Evolutionary conservation across 176 grass and related monocot genomes (phyloP).

Genomic region (Carex scoparia): DNA sequence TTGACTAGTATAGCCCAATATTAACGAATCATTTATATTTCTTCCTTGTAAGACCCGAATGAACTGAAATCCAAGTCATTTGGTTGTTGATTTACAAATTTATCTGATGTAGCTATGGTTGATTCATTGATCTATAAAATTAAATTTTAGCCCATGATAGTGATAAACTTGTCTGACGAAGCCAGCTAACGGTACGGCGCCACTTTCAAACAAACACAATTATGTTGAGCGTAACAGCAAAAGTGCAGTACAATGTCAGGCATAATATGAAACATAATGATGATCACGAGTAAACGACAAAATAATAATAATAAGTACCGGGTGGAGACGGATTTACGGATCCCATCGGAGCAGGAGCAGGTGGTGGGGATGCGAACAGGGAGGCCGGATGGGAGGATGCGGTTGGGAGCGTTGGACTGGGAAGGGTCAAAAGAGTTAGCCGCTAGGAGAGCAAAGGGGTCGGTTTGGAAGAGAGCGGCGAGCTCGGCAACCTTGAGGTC

Average conservation of each 20-base stretch:
- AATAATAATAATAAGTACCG: slow-evolving; percentile 29
- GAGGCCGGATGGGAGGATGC: slow-evolving; percentile 75
- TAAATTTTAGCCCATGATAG: background rate
- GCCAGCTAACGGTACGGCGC: background rate
- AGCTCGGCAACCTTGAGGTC: slow-evolving; percentile 84
- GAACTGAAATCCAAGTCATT: background rate
- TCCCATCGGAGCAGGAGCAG: slow-evolving; percentile 79
- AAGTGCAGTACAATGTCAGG: background rate
- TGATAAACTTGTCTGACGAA: background rate
- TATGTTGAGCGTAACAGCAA: background rate
- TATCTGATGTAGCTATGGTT: background rate
- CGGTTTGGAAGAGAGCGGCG: slow-evolving; percentile 59
- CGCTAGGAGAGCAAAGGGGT: slow-evolving; percentile 70
- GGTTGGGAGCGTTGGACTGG: slow-evolving; percentile 32
- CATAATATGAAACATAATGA: background rate
- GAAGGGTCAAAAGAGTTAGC: slow-evolving; percentile 75
- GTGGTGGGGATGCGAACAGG: slow-evolving; percentile 56
- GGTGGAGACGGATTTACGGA: slow-evolving; percentile 51
- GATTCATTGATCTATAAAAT: background rate
- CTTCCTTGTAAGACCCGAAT: background rate
- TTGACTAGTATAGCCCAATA: background rate
- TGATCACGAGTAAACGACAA: background rate
- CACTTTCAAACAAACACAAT: background rate
- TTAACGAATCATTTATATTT: background rate
- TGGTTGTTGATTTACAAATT: background rate